Percentiles rank a stretch among this genome's conserved stretches.
These are phyloP conservation scores for Kwoniella sp. DNA, from an alignment of 768 basidiomycete species.

Conservation along the genomic window DNA sequence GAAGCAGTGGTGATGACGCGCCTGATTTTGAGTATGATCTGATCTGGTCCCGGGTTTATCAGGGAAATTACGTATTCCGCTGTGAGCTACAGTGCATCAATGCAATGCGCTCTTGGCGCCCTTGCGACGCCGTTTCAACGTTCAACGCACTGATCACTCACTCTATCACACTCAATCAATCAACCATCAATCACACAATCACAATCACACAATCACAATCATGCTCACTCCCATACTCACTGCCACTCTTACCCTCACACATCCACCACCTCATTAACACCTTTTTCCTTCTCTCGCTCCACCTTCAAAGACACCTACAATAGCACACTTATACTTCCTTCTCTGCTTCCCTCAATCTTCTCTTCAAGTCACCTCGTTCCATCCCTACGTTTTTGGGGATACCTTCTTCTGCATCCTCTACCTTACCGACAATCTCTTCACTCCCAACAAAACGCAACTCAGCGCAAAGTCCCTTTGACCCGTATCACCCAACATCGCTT, in stretches of 20 bases:
- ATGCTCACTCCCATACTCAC: neutral
- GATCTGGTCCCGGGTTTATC: neutral
- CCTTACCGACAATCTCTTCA: neutral
- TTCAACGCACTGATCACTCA: conserved; percentile 6
- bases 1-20: conserved; percentile 11
- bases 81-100: too few species aligned
- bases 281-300: too few species aligned
- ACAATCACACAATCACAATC: conserved; percentile 4
- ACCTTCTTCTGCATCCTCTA: conserved; percentile 7
- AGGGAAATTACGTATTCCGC: neutral
- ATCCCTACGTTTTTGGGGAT: conserved; percentile 2
- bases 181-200: too few species aligned
- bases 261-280: too few species aligned
- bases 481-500: conserved; percentile 2
- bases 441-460: neutral
- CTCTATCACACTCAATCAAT: neutral
- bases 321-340: neutral
- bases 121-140: conserved; percentile 12
- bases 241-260: neutral
- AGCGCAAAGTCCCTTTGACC: neutral
- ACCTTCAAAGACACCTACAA: too few species aligned
- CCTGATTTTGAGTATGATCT: conserved; percentile 17
- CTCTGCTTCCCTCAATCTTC: conserved; percentile 4
- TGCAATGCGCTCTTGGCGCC: conserved; percentile 10
- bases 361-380: neutral